Evolutionary conservation across 768 basidiomycete genomes (phyloP).

Genomic region (Mycena pura): DNA sequence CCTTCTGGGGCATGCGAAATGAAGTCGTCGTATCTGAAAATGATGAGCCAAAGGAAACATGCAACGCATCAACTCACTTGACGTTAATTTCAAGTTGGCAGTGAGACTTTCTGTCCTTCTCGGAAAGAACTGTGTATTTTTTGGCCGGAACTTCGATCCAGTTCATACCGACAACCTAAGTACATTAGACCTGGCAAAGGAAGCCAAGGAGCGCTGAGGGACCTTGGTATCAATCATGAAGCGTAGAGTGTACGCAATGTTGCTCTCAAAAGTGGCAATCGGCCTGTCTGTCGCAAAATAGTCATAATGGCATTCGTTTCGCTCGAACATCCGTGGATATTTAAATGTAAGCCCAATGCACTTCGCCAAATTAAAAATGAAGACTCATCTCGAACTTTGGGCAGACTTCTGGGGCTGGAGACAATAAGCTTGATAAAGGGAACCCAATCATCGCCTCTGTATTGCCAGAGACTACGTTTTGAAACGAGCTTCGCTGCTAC

Average conservation of each 20-base stretch:
- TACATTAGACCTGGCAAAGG: background rate
- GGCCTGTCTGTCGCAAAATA: conserved; percentile 57
- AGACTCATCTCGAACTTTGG: conserved; percentile 91
- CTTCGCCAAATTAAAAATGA: conserved; percentile 22
- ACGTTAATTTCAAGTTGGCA: conserved; percentile 91
- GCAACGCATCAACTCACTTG: conserved; percentile 52
- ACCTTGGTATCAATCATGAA: conserved; percentile 99
- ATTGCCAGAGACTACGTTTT: conserved; percentile 86
- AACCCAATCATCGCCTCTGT: conserved; percentile 77
- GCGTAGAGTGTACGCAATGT: conserved; percentile 87
- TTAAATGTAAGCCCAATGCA: conserved; percentile 18
- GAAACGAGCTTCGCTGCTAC: conserved; percentile 62
- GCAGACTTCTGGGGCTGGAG: conserved; percentile 73
- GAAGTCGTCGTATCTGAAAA: conserved; percentile 77
- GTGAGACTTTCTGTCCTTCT: conserved; percentile 67
- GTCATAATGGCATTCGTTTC: conserved; percentile 72
- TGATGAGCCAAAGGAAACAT: background rate
- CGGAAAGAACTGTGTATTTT: conserved; percentile 71
- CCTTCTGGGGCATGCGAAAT: conserved; percentile 93
- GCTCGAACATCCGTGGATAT: conserved; percentile 69
- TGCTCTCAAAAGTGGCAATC: conserved; percentile 88
- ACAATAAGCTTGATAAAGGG: conserved; percentile 89
- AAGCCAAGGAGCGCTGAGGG: conserved; percentile 13
- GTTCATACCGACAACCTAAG: conserved; percentile 95
- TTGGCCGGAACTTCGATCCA: conserved; percentile 95